Evolutionary conservation across 371 early-diverging fungal genomes (phyloP).

Genomic region (Choanephora cucurbitarum): DNA sequence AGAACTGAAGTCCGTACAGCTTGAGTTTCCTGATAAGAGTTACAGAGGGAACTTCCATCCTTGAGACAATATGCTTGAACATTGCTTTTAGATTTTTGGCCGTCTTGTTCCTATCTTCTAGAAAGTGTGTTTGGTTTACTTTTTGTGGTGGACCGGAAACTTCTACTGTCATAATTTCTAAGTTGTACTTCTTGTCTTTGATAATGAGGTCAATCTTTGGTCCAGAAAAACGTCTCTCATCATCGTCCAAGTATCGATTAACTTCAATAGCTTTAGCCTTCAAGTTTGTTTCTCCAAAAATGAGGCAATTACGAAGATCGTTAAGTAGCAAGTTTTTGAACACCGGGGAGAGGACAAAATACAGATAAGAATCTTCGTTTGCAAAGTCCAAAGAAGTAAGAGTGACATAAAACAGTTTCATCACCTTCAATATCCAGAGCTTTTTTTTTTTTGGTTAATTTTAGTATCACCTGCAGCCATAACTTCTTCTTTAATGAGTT

Average conservation of each 20-base stretch:
- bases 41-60: slow-evolving; percentile 9
- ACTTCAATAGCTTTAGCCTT: slow-evolving; percentile 15
- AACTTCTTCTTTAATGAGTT: slow-evolving; percentile 5
- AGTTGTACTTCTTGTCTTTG: slow-evolving; percentile 10
- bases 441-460: not conserved
- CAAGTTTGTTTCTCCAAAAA: slow-evolving; percentile 14
- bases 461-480: not conserved
- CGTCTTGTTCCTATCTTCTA: slow-evolving; percentile 11
- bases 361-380: slow-evolving; percentile 10
- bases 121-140: slow-evolving; percentile 9
- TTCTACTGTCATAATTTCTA: slow-evolving; percentile 13
- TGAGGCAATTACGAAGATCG: slow-evolving; percentile 4
- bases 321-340: slow-evolving; percentile 8
- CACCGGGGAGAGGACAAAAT: slow-evolving; percentile 9
- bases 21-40: slow-evolving; percentile 8
- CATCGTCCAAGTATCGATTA: slow-evolving; percentile 8
- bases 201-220: slow-evolving; percentile 17
- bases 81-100: slow-evolving; percentile 10
- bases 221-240: slow-evolving; percentile 13
- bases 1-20: too few species aligned
- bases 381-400: not conserved
- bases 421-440: slow-evolving; percentile 8
- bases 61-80: slow-evolving; percentile 9
- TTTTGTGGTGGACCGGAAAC: slow-evolving; percentile 13
- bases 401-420: slow-evolving; percentile 6